Base-by-base conservation (phyloP, 169 alveolate genomes). In the Amoebophrya sp. region DNA sequence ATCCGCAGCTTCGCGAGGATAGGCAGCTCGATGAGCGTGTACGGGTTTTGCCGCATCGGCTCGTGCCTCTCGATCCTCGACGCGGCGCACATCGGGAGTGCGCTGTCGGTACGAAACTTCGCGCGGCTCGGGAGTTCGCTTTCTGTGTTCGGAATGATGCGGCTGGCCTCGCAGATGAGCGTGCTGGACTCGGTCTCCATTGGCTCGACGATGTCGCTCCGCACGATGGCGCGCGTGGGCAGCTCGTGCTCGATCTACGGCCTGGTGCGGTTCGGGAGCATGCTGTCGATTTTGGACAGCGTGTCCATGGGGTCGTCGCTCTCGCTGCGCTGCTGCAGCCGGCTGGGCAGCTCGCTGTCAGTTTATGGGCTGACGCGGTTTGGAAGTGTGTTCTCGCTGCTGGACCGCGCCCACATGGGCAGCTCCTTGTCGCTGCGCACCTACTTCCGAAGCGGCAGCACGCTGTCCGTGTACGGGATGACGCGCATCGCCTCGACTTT, bases 331-430 rank as follows among this genome's bases (percentile, higher is more conserved):
- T 88, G 90, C 29, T 43, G 20, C 29, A 39, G 2, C 39, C 41
- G 90, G 40, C 40, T 88, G 26, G 93, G 91, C 29, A 38, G 26
- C 18, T 40, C 69, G 34, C 26, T 69, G n/a, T 45, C 90, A 10
- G n/a, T 16, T 16, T 23, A 13, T 18, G 31, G 0, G 29, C 70
- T 50, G 41, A 40, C 45, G 34, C 41, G 41, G 39, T 13, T 87
- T 15, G 18, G 26, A 18, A 87, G 41, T 34, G 45, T 34, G 34
- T 23, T 87, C 26, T 38, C 45, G 29, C 31, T 87, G n/a, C 20
- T 87, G 89, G 40, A 43, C 31, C n/a, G 41, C 31, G 20, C 43
- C 29, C 40, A 41, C 69, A 10, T 88, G 26, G 90, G 43, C 40
- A 41, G 38, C 40, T 88, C 70, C 41, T 20, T 42, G 78, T 26